Base-by-base conservation (phyloP, 2,329 filamentous ascomycete species). In the Rhinocladiella similis region DNA sequence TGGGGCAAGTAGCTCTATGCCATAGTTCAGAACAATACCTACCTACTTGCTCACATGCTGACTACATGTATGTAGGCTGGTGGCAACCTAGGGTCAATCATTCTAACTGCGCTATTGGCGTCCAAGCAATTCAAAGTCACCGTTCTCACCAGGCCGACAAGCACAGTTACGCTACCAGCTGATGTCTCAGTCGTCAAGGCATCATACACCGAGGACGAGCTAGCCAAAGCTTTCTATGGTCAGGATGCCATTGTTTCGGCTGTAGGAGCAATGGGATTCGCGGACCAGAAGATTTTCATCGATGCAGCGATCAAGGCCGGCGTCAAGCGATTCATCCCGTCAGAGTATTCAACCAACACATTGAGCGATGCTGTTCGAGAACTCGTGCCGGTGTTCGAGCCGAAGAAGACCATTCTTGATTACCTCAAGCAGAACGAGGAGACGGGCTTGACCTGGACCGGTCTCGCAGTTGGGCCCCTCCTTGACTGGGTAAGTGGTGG, bases 171-270 rank as follows among this genome's bases (percentile, higher is more conserved):
- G 0, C 66, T 70, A 53, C 72, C 74, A 1, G 50, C 69, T 0
- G 66, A 68, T 27, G 72, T 80, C 48, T 69, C 70, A 6, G 75
- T 83, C 29, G 66, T 78, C 61, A 71, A 72, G 6, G 75, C 78
- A 25, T 76, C 84, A 65, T 80, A 79, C 60, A 70, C 76, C 1
- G 66, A 77, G 2, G 68, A 75, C 0, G 68, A 73, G 2, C 79
- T 79, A 19, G 75, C 88, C 13, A 39, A 42, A 29, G 80, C 79
- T 2, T 75, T 88, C 47, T 64, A 75, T 46, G 81, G 79, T 38
- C 78, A 84, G 55, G 83, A 87, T 59, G 84, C 80, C 1, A 73
- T 86, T 16, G 67, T 87, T 25, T 73, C 74, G 1, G 72, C 77
- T 1, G 70, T 83, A 39, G 76, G 73, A 6, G 73, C 72, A 13